Percentiles rank a stretch among this genome's conserved stretches.
Evolutionary conservation across 345 rosid species (phyloP).

Genomic region (Pistacia integerrima): DNA sequence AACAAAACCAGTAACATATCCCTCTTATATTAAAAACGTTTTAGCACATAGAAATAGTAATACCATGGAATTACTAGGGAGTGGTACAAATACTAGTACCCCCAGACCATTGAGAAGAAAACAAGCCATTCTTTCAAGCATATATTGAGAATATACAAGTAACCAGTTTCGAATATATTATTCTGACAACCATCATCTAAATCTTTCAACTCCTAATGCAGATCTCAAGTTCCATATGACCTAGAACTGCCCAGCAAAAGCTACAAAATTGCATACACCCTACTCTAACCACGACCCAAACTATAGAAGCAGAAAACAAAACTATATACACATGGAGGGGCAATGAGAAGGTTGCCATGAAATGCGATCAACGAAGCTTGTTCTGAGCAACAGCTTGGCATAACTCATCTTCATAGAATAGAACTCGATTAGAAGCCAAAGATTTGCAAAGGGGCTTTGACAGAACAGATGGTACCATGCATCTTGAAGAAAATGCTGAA

Average conservation of each 20-base stretch:
- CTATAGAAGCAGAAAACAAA: slow-evolving; percentile 36
- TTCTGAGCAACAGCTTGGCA: slow-evolving; percentile 90
- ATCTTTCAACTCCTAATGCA: slow-evolving; percentile 31
- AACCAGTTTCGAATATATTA: slow-evolving; percentile 35
- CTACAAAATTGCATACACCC: slow-evolving; percentile 68
- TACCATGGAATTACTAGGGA: no score
- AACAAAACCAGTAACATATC: not conserved
- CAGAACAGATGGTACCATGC: slow-evolving; percentile 76
- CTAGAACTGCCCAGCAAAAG: slow-evolving; percentile 40
- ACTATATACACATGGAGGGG: slow-evolving; percentile 48
- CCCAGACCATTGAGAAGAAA: not conserved
- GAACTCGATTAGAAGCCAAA: slow-evolving; percentile 69
- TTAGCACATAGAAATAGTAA: not conserved
- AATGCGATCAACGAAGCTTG: slow-evolving; percentile 36
- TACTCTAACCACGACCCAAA: slow-evolving; percentile 39
- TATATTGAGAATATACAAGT: slow-evolving; percentile 44
- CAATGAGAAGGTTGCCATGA: slow-evolving; percentile 1
- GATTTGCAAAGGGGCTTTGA: slow-evolving; percentile 78
- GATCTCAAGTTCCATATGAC: slow-evolving; percentile 33
- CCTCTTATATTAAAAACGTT: not conserved
- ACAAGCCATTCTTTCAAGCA: slow-evolving; percentile 32
- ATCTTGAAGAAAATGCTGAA: slow-evolving; percentile 69
- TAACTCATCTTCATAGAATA: slow-evolving; percentile 91
- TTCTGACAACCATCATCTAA: slow-evolving; percentile 37
- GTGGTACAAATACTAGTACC: not conserved